Evolutionary conservation across 345 rosid genomes (phyloP).

Genomic region (Populus euphratica): DNA sequence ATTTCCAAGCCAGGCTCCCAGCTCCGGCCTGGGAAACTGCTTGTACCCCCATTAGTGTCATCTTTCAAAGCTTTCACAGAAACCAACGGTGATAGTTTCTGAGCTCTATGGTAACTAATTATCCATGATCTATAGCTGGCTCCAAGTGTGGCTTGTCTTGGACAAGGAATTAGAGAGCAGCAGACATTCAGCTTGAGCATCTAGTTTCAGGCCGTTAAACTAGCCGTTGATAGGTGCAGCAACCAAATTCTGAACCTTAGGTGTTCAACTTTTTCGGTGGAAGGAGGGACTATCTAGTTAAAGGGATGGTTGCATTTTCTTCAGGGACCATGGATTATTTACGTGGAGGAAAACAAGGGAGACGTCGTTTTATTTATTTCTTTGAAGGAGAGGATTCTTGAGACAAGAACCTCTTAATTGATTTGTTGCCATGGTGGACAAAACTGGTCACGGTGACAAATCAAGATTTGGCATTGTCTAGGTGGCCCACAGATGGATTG

Average conservation of each 20-base stretch:
- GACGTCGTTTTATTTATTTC: background rate
- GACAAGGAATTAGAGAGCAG: constrained; percentile 50
- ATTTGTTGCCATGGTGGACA: background rate
- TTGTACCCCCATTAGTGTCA: constrained; percentile 45
- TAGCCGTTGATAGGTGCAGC: background rate
- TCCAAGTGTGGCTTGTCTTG: constrained; percentile 46
- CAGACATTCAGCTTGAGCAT: constrained; percentile 64
- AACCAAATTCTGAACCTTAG: background rate
- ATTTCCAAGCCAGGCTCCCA: constrained; percentile 91
- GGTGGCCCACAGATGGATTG: constrained; percentile 1
- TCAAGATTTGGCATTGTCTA: background rate
- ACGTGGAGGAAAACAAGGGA: constrained; percentile 18
- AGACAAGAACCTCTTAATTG: too few species aligned
- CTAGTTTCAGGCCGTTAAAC: constrained; percentile 1
- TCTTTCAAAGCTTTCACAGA: constrained; percentile 61
- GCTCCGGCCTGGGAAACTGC: constrained; percentile 58
- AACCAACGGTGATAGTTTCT: constrained; percentile 30
- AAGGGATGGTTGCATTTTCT: background rate
- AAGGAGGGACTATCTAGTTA: constrained; percentile 4
- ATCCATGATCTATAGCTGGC: constrained; percentile 39
- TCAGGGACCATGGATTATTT: constrained; percentile 26
- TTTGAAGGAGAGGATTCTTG: background rate
- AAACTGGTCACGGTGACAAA: background rate
- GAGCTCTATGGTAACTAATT: constrained; percentile 24
- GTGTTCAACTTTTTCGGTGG: background rate